These are phyloP conservation scores for Melocanna baccifera DNA, from an alignment of 176 grass and related monocot species.

Conservation along the genomic window DNA sequence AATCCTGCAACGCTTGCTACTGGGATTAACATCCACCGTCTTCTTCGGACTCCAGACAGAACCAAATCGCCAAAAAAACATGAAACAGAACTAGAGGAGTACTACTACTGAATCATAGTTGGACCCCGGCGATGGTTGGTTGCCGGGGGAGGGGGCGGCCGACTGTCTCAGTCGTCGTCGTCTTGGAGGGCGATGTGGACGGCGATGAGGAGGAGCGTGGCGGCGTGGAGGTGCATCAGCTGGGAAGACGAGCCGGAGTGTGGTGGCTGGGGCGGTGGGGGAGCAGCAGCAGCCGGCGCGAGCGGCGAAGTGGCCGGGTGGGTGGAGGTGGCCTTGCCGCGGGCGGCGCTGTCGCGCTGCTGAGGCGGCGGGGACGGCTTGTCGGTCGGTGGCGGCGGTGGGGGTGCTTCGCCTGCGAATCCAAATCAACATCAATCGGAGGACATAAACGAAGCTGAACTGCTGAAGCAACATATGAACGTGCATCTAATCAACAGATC, in stretches of 20 bases:
- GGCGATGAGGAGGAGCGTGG: neutral
- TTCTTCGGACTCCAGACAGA: neutral
- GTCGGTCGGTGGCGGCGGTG: neutral
- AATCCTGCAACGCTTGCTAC: neutral
- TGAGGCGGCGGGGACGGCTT: constrained; percentile 14
- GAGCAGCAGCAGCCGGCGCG: neutral
- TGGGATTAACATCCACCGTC: neutral
- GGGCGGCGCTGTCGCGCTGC: neutral
- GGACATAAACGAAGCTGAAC: too few species aligned
- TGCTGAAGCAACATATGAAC: too few species aligned
- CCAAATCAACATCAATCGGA: neutral
- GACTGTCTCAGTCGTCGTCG: neutral
- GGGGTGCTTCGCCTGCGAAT: neutral
- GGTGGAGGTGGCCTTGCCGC: neutral
- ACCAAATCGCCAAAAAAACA: neutral
- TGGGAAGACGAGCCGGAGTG: neutral
- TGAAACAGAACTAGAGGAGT: neutral
- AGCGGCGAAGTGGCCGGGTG: neutral
- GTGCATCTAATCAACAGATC: neutral
- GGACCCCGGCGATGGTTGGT: neutral
- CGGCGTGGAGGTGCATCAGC: neutral
- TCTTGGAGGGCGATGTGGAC: neutral
- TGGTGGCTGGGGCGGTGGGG: neutral
- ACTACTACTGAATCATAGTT: neutral
- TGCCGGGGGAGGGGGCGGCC: neutral